Evolutionary conservation across 495 filamentous ascomycete genomes (phyloP), one percentile per base, ranked within the genome.

Genomic region (Sporormia fimetaria): DNA sequence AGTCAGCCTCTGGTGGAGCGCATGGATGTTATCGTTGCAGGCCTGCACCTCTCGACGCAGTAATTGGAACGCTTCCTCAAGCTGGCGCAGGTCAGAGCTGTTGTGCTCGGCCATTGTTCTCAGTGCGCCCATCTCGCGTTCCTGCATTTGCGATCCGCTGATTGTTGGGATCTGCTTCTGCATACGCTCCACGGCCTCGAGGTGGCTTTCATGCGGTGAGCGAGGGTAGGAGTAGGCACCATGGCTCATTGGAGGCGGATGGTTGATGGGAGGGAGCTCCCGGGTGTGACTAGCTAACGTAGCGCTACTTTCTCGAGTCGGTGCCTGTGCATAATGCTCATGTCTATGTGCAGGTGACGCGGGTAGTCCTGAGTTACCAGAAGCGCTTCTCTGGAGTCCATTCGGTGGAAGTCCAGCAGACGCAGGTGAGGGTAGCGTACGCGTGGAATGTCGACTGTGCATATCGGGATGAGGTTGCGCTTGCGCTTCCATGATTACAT

Each of bases 131-230:
- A 53, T 28, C 14, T 53, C 53, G 10, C 49, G 43, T 16, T 20
- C 26, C n/a, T 46, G 44, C 17, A 20, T 42, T 29, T 59, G 45
- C 24, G 51, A 50, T 22, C 52, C 49, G 33, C 44, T 58, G 45
- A 58, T 59, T 33, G 44, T 42, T 16, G 45, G 45, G 37, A 62
- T 51, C 40, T 62, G 59, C 6, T 51, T 53, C 43, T 62, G 59
- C 21, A 62, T 26, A 7, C 59, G 59, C 25, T 51, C 46, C 22
- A 62, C 46, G 37, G 54, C 56, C 33, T 57, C 54, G 3, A 57
- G 33, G 14, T 47, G 29, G 27, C 51, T 46, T 21, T 53, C 49
- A 5, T 37, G 33, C 4, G 45, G 41, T 9, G 39, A 44, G 33
- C 40, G 33, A 16, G 50, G 50, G 20, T 54, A 54, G 44, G 21